Evolutionary conservation across 257 asterid genomes (phyloP).

Genomic region (Cynanchum wilfordii): DNA sequence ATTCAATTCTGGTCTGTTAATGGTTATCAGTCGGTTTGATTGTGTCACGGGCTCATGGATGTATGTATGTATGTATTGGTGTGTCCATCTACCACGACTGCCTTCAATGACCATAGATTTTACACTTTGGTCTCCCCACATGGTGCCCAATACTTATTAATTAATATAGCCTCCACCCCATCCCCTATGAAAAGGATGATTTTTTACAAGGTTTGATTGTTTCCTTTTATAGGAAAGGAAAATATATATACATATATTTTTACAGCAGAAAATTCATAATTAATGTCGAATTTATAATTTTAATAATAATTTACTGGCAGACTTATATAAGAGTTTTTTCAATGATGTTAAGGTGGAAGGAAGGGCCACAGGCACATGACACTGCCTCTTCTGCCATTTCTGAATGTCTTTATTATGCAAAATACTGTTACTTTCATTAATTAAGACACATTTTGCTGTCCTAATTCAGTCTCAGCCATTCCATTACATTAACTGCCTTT

Average conservation of each 20-base stretch:
- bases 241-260: too few species aligned
- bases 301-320: too few species aligned
- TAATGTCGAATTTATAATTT: too few species aligned
- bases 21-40: too few species aligned
- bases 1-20: too few species aligned
- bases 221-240: neutral
- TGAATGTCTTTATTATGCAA: neutral
- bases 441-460: neutral
- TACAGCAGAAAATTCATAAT: too few species aligned
- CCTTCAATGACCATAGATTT: neutral
- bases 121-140: neutral
- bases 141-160: neutral
- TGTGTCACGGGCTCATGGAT: too few species aligned
- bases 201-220: neutral
- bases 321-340: too few species aligned
- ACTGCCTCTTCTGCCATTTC: neutral
- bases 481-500: neutral
- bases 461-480: neutral
- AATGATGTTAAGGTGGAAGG: too few species aligned
- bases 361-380: slow-evolving; percentile 6
- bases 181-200: neutral
- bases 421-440: neutral
- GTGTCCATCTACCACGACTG: neutral
- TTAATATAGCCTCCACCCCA: too few species aligned
- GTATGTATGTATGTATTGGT: too few species aligned